Evolutionary conservation across 2,329 filamentous ascomycete genomes (phyloP).

Genomic region (Podosphaera fusca): DNA sequence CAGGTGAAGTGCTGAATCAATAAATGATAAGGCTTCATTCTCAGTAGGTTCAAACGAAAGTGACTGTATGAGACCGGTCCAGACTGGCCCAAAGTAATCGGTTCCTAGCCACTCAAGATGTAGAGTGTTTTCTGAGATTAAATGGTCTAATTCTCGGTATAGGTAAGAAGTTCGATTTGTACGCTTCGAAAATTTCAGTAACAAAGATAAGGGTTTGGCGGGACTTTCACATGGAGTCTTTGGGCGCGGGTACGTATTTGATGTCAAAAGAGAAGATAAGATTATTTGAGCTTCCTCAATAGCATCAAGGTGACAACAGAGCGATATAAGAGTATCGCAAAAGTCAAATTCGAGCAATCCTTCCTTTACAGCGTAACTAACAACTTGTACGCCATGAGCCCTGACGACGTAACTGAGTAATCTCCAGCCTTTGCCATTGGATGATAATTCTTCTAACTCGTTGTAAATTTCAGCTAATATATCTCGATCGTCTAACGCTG

Average conservation of each 20-base stretch:
- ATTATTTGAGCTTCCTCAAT: slow-evolving; percentile 21
- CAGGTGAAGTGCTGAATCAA: slow-evolving; percentile 17
- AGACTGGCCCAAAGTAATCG: slow-evolving; percentile 19
- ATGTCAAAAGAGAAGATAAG: slow-evolving; percentile 17
- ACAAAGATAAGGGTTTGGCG: slow-evolving; percentile 16
- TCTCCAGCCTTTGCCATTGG: slow-evolving; percentile 21
- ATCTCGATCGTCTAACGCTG: slow-evolving; percentile 15
- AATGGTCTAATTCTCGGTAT: slow-evolving; percentile 18
- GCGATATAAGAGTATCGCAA: slow-evolving; percentile 19
- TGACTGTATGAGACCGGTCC: slow-evolving; percentile 18
- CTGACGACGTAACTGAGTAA: slow-evolving; percentile 23
- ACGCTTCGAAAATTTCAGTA: slow-evolving; percentile 17
- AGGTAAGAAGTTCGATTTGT: slow-evolving; percentile 16
- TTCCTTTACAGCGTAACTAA: slow-evolving; percentile 21
- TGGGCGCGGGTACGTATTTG: slow-evolving; percentile 18
- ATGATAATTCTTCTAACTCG: slow-evolving; percentile 24
- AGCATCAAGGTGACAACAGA: slow-evolving; percentile 19
- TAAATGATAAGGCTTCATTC: slow-evolving; percentile 18
- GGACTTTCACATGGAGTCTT: slow-evolving; percentile 12
- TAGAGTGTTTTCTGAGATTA: slow-evolving; percentile 18
- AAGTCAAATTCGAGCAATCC: slow-evolving; percentile 21
- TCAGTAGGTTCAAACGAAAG: slow-evolving; percentile 16
- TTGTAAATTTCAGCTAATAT: slow-evolving; percentile 24
- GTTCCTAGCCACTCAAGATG: slow-evolving; percentile 24
- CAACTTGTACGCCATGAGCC: slow-evolving; percentile 23